phyloP scores from a whole-genome alignment of 768 basidiomycete species.

The Mycena indigotica region DNA sequence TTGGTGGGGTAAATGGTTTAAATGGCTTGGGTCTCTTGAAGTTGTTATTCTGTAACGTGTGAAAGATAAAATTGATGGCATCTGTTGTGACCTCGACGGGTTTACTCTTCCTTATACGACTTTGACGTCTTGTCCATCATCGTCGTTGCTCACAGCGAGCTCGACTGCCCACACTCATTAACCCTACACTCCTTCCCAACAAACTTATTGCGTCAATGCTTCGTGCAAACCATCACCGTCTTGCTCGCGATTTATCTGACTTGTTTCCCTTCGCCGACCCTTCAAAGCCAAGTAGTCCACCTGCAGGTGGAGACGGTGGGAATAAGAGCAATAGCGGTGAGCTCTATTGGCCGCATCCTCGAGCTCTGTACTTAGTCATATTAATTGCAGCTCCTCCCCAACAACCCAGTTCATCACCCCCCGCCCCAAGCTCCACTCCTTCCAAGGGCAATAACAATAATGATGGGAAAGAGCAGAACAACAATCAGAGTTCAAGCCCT shows the following conservation, averaged over 20 bases:
- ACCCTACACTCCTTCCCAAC: slow-evolving; percentile 17
- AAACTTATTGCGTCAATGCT: slow-evolving; percentile 7
- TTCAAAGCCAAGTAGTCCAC: not conserved
- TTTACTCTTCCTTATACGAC: no score
- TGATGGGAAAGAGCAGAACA: no score
- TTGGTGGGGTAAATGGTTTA: slow-evolving; percentile 28
- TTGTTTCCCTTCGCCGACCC: not conserved
- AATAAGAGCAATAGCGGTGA: not conserved
- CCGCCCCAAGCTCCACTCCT: no score
- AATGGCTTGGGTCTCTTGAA: not conserved
- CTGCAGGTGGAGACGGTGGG: not conserved
- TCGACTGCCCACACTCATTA: slow-evolving; percentile 22
- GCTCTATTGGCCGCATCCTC: no score
- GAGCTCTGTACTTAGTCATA: not conserved
- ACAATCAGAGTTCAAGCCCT: no score
- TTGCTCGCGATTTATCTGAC: not conserved
- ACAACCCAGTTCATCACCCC: slow-evolving; percentile 9
- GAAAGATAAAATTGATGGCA: no score
- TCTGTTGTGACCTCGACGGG: no score
- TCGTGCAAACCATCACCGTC: slow-evolving; percentile 16
- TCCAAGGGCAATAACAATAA: no score
- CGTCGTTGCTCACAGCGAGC: slow-evolving; percentile 23
- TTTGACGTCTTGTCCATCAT: not conserved
- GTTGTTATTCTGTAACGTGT: not conserved
- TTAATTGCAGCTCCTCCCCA: slow-evolving; percentile 10